Evolutionary conservation across 2,329 filamentous ascomycete genomes (phyloP).

Genomic region (Fusarium euwallaceae): DNA sequence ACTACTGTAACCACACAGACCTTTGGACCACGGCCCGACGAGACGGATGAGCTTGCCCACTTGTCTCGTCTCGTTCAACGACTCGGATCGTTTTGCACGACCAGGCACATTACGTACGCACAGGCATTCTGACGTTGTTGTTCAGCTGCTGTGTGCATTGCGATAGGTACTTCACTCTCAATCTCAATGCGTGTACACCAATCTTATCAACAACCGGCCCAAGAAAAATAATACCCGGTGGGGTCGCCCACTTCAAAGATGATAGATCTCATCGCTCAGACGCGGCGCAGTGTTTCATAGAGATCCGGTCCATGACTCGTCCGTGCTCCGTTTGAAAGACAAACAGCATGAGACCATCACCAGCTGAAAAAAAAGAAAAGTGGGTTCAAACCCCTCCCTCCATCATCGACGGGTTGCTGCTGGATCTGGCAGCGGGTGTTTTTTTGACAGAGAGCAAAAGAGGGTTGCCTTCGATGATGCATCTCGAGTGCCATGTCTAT

Average conservation of each 20-base stretch:
- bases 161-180: background rate
- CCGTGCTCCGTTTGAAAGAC: background rate
- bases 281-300: slow-evolving; percentile 15
- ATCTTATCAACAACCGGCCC: slow-evolving; percentile 11
- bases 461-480: slow-evolving; percentile 9
- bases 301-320: slow-evolving; percentile 23
- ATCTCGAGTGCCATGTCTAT: slow-evolving; percentile 30
- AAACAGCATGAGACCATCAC: background rate
- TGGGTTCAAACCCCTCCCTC: slow-evolving; percentile 5
- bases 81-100: background rate
- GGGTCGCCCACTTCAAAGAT: slow-evolving; percentile 13
- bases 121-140: slow-evolving; percentile 3
- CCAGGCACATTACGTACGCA: background rate
- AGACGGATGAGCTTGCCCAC: slow-evolving; percentile 16
- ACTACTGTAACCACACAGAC: slow-evolving; percentile 38
- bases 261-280: slow-evolving; percentile 32
- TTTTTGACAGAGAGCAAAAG: background rate
- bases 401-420: slow-evolving; percentile 22
- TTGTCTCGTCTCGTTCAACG: background rate
- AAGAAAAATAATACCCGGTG: background rate
- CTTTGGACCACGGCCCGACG: slow-evolving; percentile 12
- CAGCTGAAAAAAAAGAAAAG: background rate
- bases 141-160: background rate
- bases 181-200: slow-evolving; percentile 2
- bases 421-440: slow-evolving; percentile 13